phyloP scores from a whole-genome alignment of 2,329 filamentous ascomycete genomes.

The Xylaria sp. region DNA sequence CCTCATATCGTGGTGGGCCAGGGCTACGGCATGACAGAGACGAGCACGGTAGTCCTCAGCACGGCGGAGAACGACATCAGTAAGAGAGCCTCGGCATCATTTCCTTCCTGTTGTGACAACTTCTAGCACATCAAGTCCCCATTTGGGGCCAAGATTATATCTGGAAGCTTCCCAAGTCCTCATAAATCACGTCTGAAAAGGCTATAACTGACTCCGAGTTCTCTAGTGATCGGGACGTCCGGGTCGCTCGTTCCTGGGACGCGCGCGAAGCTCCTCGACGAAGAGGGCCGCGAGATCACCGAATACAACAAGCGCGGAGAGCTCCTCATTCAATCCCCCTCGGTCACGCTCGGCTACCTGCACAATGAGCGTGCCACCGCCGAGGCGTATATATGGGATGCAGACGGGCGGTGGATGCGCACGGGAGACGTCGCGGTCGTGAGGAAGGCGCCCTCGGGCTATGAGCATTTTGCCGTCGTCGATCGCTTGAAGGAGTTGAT shows the following conservation, averaged over 20 bases:
- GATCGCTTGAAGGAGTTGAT: conserved; percentile 68
- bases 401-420: conserved; percentile 76
- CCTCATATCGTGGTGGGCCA: conserved; percentile 67
- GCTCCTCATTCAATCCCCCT: conserved; percentile 77
- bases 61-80: conserved; percentile 67
- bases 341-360: conserved; percentile 80
- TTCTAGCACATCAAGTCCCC: no score
- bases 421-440: conserved; percentile 87
- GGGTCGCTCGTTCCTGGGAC: conserved; percentile 71
- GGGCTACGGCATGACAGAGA: conserved; percentile 81
- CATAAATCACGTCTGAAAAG: no score
- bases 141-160: no score
- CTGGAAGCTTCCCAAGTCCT: no score
- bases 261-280: conserved; percentile 69
- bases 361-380: conserved; percentile 83
- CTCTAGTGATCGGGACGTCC: conserved; percentile 72
- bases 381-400: conserved; percentile 73
- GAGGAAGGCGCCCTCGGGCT: conserved; percentile 64
- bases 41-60: conserved; percentile 69
- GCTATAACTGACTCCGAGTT: no score
- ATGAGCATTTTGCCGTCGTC: conserved; percentile 84
- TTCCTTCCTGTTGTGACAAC: no score
- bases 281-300: conserved; percentile 73
- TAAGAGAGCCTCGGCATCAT: no score
- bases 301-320: conserved; percentile 74